Conservation (phyloP, 2,329 filamentous ascomycete genomes). For the Atkinsonella hypoxylon region DNA sequence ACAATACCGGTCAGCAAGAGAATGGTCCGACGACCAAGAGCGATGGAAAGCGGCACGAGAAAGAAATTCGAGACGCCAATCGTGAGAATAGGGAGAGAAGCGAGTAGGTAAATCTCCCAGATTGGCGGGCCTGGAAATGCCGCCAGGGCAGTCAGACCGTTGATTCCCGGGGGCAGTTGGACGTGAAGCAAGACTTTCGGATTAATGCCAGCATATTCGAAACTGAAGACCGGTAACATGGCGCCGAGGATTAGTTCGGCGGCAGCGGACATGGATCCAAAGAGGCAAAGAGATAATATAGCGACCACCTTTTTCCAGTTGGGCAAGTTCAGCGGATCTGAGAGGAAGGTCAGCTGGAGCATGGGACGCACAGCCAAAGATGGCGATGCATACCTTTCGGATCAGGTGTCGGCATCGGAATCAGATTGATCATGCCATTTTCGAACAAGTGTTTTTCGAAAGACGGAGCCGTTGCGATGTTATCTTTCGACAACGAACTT, state of each 20-base stretch:
- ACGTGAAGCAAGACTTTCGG: background rate
- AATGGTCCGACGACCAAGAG: background rate
- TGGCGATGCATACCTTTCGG: background rate
- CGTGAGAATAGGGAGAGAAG: background rate
- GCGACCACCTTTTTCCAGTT: background rate
- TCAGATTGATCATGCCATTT: slow-evolving; percentile 1
- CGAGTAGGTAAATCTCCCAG: slow-evolving; percentile 3
- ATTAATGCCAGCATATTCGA: slow-evolving; percentile 3
- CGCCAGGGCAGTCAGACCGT: slow-evolving; percentile 1
- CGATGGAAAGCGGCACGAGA: slow-evolving; percentile 2
- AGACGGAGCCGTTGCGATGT: background rate
- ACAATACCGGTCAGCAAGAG: background rate
- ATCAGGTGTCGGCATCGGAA: slow-evolving; percentile 3
- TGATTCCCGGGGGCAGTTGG: background rate
- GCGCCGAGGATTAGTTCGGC: slow-evolving; percentile 4
- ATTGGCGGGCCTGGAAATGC: slow-evolving; percentile 1
- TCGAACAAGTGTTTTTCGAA: background rate
- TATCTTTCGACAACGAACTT: background rate
- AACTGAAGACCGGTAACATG: slow-evolving; percentile 2
- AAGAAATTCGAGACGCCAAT: slow-evolving; percentile 3
- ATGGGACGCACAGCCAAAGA: background rate
- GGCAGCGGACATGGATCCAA: slow-evolving; percentile 2
- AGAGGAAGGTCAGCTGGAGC: background rate
- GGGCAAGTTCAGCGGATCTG: slow-evolving; percentile 2
- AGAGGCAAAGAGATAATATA: slow-evolving; percentile 1